These are phyloP conservation scores for Closterium sp. DNA, from an alignment of 139 green algal species.

Conservation along the genomic window DNA sequence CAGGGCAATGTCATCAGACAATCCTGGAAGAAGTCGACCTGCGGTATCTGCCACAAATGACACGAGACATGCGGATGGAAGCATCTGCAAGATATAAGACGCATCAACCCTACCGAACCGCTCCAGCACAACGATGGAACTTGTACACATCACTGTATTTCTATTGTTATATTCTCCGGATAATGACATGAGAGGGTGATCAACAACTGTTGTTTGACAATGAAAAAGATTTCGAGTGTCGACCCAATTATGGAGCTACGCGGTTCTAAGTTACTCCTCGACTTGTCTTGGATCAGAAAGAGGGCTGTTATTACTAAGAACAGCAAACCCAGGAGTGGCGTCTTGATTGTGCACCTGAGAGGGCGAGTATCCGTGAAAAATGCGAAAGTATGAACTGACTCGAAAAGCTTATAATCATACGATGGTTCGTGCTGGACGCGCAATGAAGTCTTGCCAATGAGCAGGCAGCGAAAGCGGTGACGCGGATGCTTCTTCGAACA, in stretches of 20 bases:
- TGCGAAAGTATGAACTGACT: not conserved
- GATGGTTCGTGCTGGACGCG: not conserved
- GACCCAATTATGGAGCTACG: not conserved
- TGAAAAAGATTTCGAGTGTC: not conserved
- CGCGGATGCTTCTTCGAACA: not conserved
- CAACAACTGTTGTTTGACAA: not conserved
- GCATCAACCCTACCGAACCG: not conserved
- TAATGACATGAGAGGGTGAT: not conserved
- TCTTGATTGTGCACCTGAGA: not conserved
- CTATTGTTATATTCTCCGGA: not conserved
- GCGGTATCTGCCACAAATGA: not conserved
- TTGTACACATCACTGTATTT: not conserved
- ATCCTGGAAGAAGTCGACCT: not conserved
- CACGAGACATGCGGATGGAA: not conserved
- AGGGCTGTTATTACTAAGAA: not conserved
- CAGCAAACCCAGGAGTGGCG: not conserved
- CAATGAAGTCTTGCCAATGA: not conserved
- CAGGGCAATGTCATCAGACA: not conserved
- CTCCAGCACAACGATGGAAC: not conserved
- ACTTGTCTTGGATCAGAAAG: not conserved
- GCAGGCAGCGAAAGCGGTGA: not conserved
- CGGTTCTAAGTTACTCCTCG: not conserved
- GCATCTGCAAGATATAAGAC: not conserved
- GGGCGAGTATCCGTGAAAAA: not conserved
- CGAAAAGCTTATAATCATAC: not conserved